phyloP scores from a whole-genome alignment of 2,329 filamentous ascomycete species.

The Arthrobotrys conoides region DNA sequence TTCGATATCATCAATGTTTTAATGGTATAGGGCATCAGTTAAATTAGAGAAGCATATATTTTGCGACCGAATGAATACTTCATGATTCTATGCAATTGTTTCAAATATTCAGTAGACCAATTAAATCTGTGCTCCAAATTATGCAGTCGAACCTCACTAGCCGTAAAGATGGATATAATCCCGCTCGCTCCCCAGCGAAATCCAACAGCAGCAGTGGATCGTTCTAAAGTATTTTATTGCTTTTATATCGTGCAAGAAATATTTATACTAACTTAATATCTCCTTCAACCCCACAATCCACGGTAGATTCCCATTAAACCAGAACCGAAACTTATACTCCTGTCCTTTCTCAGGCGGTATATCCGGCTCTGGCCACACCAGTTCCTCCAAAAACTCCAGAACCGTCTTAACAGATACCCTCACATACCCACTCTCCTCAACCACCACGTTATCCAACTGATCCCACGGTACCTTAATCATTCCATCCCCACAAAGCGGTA shows the following conservation, averaged over 20 bases:
- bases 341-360: conserved; percentile 14
- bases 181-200: conserved; percentile 18
- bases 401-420: conserved; percentile 26
- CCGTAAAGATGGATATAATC: too few species aligned
- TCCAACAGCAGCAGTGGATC: conserved; percentile 7
- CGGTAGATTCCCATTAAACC: conserved; percentile 19
- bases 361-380: conserved; percentile 36
- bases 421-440: conserved; percentile 25
- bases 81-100: too few species aligned
- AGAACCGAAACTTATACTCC: conserved; percentile 36
- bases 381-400: conserved; percentile 21
- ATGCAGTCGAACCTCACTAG: too few species aligned
- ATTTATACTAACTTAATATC: conserved; percentile 2
- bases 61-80: too few species aligned
- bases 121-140: too few species aligned
- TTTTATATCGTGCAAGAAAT: too few species aligned
- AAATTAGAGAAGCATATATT: too few species aligned
- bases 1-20: too few species aligned
- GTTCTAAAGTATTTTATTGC: too few species aligned
- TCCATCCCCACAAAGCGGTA: conserved; percentile 24
- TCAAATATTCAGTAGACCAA: too few species aligned
- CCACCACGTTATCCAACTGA: conserved; percentile 7
- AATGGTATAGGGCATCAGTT: too few species aligned
- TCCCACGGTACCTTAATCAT: conserved; percentile 43
- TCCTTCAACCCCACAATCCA: conserved; percentile 40